Evolutionary conservation across 305 asterid genomes (phyloP).

Genomic region (Fraxinus nigra): DNA sequence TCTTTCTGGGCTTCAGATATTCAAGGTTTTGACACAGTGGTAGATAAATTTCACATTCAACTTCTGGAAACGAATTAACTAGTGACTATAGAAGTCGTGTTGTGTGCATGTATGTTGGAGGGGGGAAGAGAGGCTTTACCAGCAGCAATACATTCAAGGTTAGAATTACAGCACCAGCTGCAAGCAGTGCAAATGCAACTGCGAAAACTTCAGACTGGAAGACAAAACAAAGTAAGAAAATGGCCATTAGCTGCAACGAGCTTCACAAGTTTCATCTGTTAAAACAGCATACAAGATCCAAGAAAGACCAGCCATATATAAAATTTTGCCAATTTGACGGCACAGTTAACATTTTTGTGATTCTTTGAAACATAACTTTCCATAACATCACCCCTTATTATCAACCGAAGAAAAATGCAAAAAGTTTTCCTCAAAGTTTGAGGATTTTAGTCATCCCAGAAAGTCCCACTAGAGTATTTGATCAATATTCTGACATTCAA

Average conservation of each 20-base stretch:
- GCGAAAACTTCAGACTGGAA: slow-evolving; percentile 94
- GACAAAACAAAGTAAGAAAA: slow-evolving; percentile 9
- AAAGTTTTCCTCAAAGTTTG: background rate
- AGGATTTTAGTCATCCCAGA: background rate
- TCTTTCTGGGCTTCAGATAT: background rate
- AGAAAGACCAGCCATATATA: background rate
- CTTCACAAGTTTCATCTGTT: background rate
- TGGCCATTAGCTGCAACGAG: background rate
- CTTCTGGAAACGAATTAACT: background rate
- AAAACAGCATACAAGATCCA: background rate
- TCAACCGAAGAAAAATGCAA: background rate
- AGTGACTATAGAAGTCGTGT: background rate
- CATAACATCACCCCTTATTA: background rate
- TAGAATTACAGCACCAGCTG: slow-evolving; percentile 85
- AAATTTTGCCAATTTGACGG: background rate
- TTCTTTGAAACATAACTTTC: background rate
- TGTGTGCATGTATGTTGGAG: slow-evolving; percentile 6
- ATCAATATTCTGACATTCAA: background rate
- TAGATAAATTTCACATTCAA: background rate
- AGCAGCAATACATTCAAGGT: slow-evolving; percentile 88
- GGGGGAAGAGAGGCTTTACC: slow-evolving; percentile 44
- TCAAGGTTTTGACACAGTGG: background rate
- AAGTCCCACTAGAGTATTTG: background rate
- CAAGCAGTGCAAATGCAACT: slow-evolving; percentile 91
- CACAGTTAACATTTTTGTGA: background rate